These are phyloP conservation scores for Boletus rex-veris DNA, from an alignment of 768 basidiomycete genomes.

Conservation along the genomic window DNA sequence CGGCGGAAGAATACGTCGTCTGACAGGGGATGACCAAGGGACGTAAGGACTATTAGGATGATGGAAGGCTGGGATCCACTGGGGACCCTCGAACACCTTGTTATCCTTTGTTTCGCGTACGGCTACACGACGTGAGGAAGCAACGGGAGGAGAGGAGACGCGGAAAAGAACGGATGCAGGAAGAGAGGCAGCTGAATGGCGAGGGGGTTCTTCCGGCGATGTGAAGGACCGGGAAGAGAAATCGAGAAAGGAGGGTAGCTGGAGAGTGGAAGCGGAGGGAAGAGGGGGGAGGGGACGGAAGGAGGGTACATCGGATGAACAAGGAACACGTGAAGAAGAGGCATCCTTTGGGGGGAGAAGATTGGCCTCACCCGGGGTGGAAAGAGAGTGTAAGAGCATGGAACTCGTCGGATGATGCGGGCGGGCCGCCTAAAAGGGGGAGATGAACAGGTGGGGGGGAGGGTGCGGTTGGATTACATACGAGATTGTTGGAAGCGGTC, in stretches of 20 bases:
- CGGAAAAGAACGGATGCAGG: constrained; percentile 18
- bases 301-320: constrained; percentile 10
- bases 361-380: constrained; percentile 3
- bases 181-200: constrained; percentile 8
- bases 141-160: constrained; percentile 11
- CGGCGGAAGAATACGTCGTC: constrained; percentile 41
- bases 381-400: constrained; percentile 14
- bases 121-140: constrained; percentile 12
- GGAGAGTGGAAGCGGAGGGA: constrained; percentile 37
- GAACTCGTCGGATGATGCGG: constrained; percentile 12
- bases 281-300: constrained; percentile 34
- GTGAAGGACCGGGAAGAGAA: constrained; percentile 22
- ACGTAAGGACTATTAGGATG: constrained; percentile 57
- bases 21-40: constrained; percentile 45
- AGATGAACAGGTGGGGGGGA: constrained; percentile 10
- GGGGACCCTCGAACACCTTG: constrained; percentile 27
- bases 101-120: constrained; percentile 16
- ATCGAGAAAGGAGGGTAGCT: constrained; percentile 38
- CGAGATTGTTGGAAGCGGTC: constrained; percentile 26
- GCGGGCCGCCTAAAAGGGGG: constrained; percentile 10
- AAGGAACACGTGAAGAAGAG: constrained; percentile 16
- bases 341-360: constrained; percentile 4
- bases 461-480: constrained; percentile 22
- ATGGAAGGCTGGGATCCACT: constrained; percentile 38
- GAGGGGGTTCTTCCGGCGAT: constrained; percentile 8